Base-by-base conservation (phyloP, 2,329 filamentous ascomycete genomes). In the Clonostachys solani region DNA sequence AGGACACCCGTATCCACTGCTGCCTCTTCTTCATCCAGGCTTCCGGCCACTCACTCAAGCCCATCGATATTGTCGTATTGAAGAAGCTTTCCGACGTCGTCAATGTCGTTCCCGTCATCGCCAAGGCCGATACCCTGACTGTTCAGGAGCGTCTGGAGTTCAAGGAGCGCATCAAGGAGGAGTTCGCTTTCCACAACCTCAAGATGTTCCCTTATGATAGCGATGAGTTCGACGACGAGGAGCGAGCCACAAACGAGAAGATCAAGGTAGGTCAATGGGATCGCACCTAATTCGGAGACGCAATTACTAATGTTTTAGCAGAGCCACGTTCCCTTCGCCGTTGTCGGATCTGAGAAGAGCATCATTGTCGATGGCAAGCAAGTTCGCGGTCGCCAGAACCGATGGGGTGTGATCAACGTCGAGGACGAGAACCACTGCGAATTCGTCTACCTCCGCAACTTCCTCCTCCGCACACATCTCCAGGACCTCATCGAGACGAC, bases 171-270 rank as follows among this genome's bases (percentile, higher is more conserved):
- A 99, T 99, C 79, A 96, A 96, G 87, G 94, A 97, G 80, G 94
- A 99, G 72, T 99, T 99, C 69, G 78, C 89, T 49, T 99, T 99
- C 87, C 94, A 99, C 83, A 97, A 97, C 80, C 83, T 99, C 64
- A 92, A 96, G 81, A 99, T 99, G 94, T 99, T 95, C 80, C 94
- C 94, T 51, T 99, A 99, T 71, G 94, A 99, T 71, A 97, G 96
- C 67, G 94, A 99, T 62, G 94, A 99, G 79, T 87, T 97, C 60
- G 94, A 99, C 65, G 88, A 94, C 55, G 94, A 99, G 78, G 94
- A 99, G 77, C 87, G 90, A 60, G 85, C 86, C 52, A 78, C 95
- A 73, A 97, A 97, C 75, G 84, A 83, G 50, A 89, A 95, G 67
- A 99, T 99, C 76, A 97, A 97, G 88, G 92, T 95, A 73, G 51